Conservation (phyloP, 2,329 filamentous ascomycete genomes). For the Monilinia fructicola region DNA sequence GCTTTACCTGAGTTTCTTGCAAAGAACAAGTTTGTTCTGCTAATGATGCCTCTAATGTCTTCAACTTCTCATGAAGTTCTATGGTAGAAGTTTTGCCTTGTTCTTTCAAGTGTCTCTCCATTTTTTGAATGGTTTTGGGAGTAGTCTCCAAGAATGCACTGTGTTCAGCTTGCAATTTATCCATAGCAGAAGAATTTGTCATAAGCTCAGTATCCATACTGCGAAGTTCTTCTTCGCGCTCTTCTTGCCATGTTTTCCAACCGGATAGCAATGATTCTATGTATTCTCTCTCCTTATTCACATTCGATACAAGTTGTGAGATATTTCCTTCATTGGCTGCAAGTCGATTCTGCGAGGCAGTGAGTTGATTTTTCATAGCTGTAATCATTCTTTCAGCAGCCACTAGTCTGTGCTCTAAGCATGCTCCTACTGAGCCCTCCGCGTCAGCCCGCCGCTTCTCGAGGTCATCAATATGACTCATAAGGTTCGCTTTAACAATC, state of each 20-base stretch:
- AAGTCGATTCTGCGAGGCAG: not conserved
- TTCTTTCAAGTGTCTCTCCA: constrained; percentile 6
- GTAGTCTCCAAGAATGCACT: not conserved
- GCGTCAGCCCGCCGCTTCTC: not conserved
- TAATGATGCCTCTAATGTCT: not conserved
- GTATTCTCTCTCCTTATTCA: not conserved
- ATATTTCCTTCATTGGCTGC: not conserved
- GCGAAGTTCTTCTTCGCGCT: constrained; percentile 9
- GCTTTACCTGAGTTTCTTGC: not conserved
- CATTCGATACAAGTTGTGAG: not conserved
- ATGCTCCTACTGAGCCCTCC: not conserved
- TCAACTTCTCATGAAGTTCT: not conserved
- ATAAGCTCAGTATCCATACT: constrained; percentile 4
- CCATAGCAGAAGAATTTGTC: constrained; percentile 9
- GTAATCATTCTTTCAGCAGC: not conserved
- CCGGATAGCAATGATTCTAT: not conserved
- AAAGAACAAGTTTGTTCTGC: constrained; percentile 7
- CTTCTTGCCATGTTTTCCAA: constrained; percentile 9
- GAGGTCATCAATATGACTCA: not conserved
- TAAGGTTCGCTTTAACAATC: not conserved
- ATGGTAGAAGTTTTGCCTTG: not conserved
- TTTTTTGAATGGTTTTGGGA: constrained; percentile 7
- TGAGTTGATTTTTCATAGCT: not conserved
- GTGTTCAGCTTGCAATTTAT: constrained; percentile 11
- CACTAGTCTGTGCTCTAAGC: not conserved